Evolutionary conservation across 106 monocot species (phyloP).

Genomic region (Allium sativum): DNA sequence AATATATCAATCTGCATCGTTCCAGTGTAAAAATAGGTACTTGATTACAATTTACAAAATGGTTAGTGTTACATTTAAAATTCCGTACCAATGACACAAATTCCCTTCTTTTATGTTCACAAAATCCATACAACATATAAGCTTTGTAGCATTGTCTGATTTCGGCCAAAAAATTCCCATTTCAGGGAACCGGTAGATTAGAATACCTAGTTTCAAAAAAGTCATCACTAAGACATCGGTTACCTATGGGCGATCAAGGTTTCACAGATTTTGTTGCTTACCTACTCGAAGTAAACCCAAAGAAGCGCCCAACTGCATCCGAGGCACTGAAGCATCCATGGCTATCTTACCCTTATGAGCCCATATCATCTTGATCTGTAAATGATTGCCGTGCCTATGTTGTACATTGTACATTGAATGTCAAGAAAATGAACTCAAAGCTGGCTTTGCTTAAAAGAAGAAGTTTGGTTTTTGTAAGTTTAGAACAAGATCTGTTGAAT

Average conservation of each 20-base stretch:
- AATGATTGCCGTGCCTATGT: not conserved
- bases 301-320: slow-evolving; percentile 71
- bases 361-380: slow-evolving; percentile 73
- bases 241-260: slow-evolving; percentile 95
- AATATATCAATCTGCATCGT: too few relatives aligned
- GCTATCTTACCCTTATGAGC: slow-evolving; percentile 88
- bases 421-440: not conserved
- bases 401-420: not conserved
- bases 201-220: slow-evolving; percentile 97
- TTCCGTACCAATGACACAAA: too few relatives aligned
- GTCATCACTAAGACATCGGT: slow-evolving; percentile 67
- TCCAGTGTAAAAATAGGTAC: too few relatives aligned
- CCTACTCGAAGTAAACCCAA: slow-evolving; percentile 86
- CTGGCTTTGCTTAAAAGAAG: slow-evolving; percentile 2
- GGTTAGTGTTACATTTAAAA: too few relatives aligned
- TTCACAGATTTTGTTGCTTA: slow-evolving; percentile 82
- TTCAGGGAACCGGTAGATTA: slow-evolving; percentile 75
- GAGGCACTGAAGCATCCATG: slow-evolving; percentile 92
- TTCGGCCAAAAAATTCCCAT: not conserved
- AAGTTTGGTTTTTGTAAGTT: slow-evolving; percentile 1
- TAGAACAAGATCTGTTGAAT: slow-evolving; percentile 4
- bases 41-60: too few relatives aligned
- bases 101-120: too few relatives aligned
- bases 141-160: too few relatives aligned
- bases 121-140: too few relatives aligned